phyloP scores from a whole-genome alignment of 257 asterid genomes.

The Echites panduratus region DNA sequence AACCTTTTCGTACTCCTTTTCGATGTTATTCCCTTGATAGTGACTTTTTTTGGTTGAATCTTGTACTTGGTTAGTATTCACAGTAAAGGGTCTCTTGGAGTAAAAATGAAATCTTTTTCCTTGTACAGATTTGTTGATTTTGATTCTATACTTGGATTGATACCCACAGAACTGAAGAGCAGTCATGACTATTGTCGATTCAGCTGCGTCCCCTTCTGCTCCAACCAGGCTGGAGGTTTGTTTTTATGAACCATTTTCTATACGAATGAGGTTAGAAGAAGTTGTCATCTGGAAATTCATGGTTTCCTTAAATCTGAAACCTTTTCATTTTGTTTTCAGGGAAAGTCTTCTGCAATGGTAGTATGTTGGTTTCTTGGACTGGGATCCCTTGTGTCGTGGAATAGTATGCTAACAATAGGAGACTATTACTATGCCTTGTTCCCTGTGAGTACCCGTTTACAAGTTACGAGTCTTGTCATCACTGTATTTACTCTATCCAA shows the following conservation, averaged over 20 bases:
- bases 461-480: background rate
- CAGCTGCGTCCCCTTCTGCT: slow-evolving; percentile 5
- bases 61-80: too few species aligned
- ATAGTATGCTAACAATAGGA: slow-evolving; percentile 67
- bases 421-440: slow-evolving; percentile 67
- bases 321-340: slow-evolving; percentile 32
- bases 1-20: too few species aligned
- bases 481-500: background rate
- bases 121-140: background rate
- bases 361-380: slow-evolving; percentile 80
- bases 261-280: background rate
- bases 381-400: slow-evolving; percentile 86
- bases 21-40: too few species aligned
- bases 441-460: slow-evolving; percentile 39
- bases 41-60: too few species aligned
- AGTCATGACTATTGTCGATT: slow-evolving; percentile 10
- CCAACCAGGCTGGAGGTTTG: slow-evolving; percentile 23
- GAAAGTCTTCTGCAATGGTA: slow-evolving; percentile 43
- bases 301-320: background rate
- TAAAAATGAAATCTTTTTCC: background rate
- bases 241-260: background rate
- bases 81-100: too few species aligned
- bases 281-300: background rate
- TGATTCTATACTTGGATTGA: background rate
- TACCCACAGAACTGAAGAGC: background rate